Evolutionary conservation across 306 rosid genomes (phyloP), one percentile per base, ranked within the genome.

Genomic region (Elaeagnus macrophylla): DNA sequence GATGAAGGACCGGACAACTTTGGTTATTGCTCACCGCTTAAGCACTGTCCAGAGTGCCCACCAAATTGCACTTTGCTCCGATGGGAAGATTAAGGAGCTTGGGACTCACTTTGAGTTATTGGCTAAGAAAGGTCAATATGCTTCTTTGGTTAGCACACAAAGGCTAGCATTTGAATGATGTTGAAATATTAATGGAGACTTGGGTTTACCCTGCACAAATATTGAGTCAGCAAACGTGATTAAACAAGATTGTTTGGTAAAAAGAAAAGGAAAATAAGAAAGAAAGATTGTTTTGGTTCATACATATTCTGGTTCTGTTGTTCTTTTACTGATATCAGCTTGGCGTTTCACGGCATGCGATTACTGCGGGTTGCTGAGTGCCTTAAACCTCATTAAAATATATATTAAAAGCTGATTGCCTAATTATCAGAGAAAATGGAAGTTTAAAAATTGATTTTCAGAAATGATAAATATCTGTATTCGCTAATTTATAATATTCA

Each of bases 41-140:
- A 91, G 95, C 81, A 84, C 97, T 0, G 94, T 91, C 36, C 96
- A 86, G 67, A 86, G 76, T 66, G 95, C 97, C 38, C 78, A 84
- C 74, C 94, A 81, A 75, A 86, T 91, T 66, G 97, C 95, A 39
- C 51, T 80, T 20, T 80, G 86, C 56, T 81, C 91, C 1, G 82
- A 75, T 13, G 96, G 96, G 42, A 72, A 50, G 77, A 50, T 91
- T 53, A 72, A 76, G 7, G 95, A 91, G 69, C 79, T 82, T 13
- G 99, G 97, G 55, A 81, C 83, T 14, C 97, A 86, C 74, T 61
- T 53, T 3, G 93, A 86, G 75, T 68, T 91, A 38, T 48, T 91
- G 81, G 85, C 82, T 12, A 75, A 66, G 82, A 82, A 84, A 54
- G 96, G 96, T 52, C 89, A 71, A 55, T 91, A 91, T 60, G 91